Percentiles rank a stretch among this genome's conserved stretches.
These are phyloP conservation scores for Microthlaspi erraticum DNA, from an alignment of 345 rosid species.

Conservation along the genomic window DNA sequence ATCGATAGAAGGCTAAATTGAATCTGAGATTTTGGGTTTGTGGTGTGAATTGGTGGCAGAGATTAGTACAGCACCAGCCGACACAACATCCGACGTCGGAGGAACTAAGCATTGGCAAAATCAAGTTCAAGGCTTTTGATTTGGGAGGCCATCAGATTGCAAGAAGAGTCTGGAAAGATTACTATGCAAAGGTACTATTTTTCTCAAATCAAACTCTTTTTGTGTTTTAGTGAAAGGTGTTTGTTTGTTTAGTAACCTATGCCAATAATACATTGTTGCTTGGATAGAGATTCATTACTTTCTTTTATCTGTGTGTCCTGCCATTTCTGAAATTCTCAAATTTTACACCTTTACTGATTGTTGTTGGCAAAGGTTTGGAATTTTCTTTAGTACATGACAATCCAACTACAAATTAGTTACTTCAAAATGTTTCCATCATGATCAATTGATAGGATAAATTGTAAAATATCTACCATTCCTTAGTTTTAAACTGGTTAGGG, in stretches of 20 bases:
- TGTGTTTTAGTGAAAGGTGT: constrained; percentile 1
- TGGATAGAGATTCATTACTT: not conserved
- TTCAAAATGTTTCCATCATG: not conserved
- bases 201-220: not conserved
- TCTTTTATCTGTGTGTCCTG: not conserved
- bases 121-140: constrained; percentile 85
- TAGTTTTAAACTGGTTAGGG: too few relatives aligned
- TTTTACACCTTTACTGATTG: not conserved
- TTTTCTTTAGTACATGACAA: too few relatives aligned
- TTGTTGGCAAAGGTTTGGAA: too few relatives aligned
- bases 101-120: constrained; percentile 80
- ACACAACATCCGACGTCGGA: constrained; percentile 82
- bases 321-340: not conserved
- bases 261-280: constrained; percentile 13
- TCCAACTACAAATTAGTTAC: not conserved
- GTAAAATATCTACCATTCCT: not conserved
- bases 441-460: not conserved
- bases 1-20: not conserved
- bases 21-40: constrained; percentile 11
- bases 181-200: constrained; percentile 68
- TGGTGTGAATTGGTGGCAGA: constrained; percentile 49
- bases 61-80: constrained; percentile 86
- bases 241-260: constrained; percentile 39
- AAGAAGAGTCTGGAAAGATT: constrained; percentile 83
- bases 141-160: constrained; percentile 93